Percentiles rank a stretch among this genome's conserved stretches.
Conservation (phyloP, 306 rosid genomes). For the Lathyrus tuberosus region DNA sequence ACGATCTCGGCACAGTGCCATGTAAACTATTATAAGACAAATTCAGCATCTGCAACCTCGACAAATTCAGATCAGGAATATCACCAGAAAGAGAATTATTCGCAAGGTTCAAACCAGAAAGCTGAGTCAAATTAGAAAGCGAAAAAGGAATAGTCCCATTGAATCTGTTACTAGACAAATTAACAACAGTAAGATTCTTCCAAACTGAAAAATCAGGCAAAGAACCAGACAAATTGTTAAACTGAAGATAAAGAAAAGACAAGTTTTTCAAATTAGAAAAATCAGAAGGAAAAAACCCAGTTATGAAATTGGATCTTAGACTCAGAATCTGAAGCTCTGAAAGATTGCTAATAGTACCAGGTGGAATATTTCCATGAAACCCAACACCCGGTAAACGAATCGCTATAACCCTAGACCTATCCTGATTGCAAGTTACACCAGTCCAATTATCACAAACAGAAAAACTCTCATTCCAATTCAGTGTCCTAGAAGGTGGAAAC, state of each 20-base stretch:
- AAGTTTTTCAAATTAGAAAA: slow-evolving; percentile 69
- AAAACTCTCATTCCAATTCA: slow-evolving; percentile 68
- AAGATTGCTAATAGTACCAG: slow-evolving; percentile 70
- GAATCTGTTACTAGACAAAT: slow-evolving; percentile 72
- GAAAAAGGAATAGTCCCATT: slow-evolving; percentile 73
- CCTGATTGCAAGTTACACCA: slow-evolving; percentile 77
- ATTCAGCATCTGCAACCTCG: slow-evolving; percentile 55
- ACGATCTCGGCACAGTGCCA: slow-evolving; percentile 69
- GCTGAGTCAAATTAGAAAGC: slow-evolving; percentile 60
- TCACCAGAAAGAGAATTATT: slow-evolving; percentile 75
- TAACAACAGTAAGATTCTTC: slow-evolving; percentile 70
- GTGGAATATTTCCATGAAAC: slow-evolving; percentile 75
- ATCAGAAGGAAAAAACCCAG: slow-evolving; percentile 72
- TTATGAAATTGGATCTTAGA: slow-evolving; percentile 81
- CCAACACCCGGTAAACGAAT: slow-evolving; percentile 90
- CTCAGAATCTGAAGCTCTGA: slow-evolving; percentile 69
- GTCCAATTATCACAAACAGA: slow-evolving; percentile 75
- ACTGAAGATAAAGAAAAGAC: slow-evolving; percentile 80
- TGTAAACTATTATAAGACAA: slow-evolving; percentile 64
- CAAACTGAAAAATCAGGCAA: slow-evolving; percentile 83
- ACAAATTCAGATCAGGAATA: slow-evolving; percentile 61
- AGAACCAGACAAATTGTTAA: slow-evolving; percentile 76
- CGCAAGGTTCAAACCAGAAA: slow-evolving; percentile 75
- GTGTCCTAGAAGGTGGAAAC: slow-evolving; percentile 72
- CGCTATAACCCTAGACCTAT: slow-evolving; percentile 58